Evolutionary conservation across 176 grass and related monocot species (phyloP).

Genomic region (Musa acuminata): DNA sequence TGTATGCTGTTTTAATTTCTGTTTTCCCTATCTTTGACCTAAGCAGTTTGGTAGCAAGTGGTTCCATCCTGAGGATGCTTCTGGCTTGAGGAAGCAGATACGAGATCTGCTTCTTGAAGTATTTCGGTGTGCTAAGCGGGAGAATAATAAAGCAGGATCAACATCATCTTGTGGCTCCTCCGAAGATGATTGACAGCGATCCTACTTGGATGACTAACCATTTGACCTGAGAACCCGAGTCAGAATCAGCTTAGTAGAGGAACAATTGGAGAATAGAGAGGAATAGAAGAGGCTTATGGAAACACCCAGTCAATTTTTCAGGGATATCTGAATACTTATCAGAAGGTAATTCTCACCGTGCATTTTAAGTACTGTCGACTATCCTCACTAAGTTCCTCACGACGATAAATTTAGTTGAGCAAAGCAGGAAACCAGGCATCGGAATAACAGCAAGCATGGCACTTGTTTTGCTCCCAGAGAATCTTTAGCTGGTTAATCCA

Average conservation of each 20-base stretch:
- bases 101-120: conserved; percentile 30
- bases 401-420: background rate
- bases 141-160: conserved; percentile 18
- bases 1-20: conserved; percentile 18
- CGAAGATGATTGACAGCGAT: background rate
- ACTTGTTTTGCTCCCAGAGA: no score
- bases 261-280: no score
- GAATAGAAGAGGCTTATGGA: no score
- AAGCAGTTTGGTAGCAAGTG: conserved; percentile 59
- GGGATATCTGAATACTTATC: background rate
- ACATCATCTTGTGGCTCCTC: background rate
- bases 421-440: background rate
- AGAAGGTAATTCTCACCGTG: background rate
- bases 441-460: no score
- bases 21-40: conserved; percentile 11
- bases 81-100: conserved; percentile 42
- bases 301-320: background rate
- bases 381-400: no score
- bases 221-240: background rate
- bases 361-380: background rate
- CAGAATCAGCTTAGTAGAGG: background rate
- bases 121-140: conserved; percentile 31
- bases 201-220: no score
- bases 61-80: conserved; percentile 70
- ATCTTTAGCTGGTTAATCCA: no score